Evolutionary conservation across 108 stramenopile genomes (phyloP).

Genomic region (Conticribra weissflogii): DNA sequence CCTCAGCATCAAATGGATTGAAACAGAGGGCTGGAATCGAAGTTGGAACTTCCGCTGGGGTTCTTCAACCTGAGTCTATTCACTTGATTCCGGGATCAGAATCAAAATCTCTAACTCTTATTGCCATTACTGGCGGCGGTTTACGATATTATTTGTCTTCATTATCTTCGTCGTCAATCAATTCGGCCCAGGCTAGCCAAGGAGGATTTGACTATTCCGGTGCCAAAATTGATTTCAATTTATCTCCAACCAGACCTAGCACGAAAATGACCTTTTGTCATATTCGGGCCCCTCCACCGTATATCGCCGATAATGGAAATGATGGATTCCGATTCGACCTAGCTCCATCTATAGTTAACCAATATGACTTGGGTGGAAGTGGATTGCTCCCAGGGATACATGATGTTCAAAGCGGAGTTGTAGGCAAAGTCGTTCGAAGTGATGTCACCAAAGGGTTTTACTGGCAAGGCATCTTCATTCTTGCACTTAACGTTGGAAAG

Average conservation of each 20-base stretch:
- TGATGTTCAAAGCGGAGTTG: conserved; percentile 4
- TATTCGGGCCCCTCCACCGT: conserved; percentile 78
- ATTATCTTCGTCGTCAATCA: conserved; percentile 45
- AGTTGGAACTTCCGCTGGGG: conserved; percentile 33
- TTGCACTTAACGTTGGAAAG: conserved; percentile 62
- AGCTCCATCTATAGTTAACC: conserved; percentile 22
- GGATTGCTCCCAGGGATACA: conserved; percentile 45
- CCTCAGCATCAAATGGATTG: conserved; percentile 14
- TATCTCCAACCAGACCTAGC: conserved; percentile 31
- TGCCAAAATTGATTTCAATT: conserved; percentile 14
- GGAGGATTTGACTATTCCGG: conserved; percentile 28
- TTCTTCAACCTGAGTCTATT: conserved; percentile 74
- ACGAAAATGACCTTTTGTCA: conserved; percentile 78
- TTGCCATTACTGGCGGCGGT: conserved; percentile 82
- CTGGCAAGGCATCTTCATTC: conserved; percentile 61
- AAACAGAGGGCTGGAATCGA: not conserved
- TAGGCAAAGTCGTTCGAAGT: conserved; percentile 8
- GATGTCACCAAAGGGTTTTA: conserved; percentile 59
- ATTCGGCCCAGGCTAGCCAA: conserved; percentile 34
- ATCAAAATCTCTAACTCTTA: conserved; percentile 71
- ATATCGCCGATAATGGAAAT: conserved; percentile 36
- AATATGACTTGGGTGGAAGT: conserved; percentile 13
- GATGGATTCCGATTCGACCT: conserved; percentile 42
- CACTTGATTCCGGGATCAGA: conserved; percentile 70
- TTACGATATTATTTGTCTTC: conserved; percentile 81